Conservation (phyloP, 192 early-diverging fungal species). For the Coemansia sp. region DNA sequence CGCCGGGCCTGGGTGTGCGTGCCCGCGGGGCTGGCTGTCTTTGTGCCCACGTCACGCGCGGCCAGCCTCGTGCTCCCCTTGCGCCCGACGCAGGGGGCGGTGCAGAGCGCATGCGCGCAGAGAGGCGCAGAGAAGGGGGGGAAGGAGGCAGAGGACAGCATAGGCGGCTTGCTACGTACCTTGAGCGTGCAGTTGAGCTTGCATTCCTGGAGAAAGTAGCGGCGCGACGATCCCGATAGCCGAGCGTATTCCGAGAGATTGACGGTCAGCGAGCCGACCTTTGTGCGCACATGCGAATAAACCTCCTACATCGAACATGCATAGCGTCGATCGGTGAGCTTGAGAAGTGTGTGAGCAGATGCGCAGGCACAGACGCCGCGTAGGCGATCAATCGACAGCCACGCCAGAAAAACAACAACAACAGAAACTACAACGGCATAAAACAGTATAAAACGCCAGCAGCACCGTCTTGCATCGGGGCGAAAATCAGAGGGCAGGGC, state of each 20-base stretch:
- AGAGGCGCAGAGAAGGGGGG: not conserved
- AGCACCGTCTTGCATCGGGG: not conserved
- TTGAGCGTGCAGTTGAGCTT: conserved; percentile 80
- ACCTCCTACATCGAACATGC: conserved; percentile 41
- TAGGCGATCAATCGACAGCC: conserved; percentile 3
- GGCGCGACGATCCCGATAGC: conserved; percentile 51
- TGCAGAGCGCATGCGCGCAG: not conserved
- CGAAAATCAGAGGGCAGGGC: not conserved
- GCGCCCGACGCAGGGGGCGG: not conserved
- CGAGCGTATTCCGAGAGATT: conserved; percentile 80
- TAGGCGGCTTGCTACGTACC: conserved; percentile 44
- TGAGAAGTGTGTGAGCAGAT: conserved; percentile 2
- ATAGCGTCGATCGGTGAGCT: conserved; percentile 1
- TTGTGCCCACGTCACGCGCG: not conserved
- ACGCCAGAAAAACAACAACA: not conserved
- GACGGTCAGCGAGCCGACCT: conserved; percentile 62
- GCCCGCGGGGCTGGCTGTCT: not conserved
- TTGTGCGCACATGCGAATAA: conserved; percentile 41
- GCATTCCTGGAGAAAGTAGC: conserved; percentile 65
- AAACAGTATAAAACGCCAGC: not conserved
- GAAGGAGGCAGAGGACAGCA: not conserved
- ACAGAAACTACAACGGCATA: not conserved
- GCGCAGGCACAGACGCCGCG: not conserved
- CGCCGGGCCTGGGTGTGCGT: not conserved
- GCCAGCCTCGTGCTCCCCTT: not conserved